These are phyloP conservation scores for Myriosclerotinia scirpicola DNA, from an alignment of 2,329 filamentous ascomycete genomes.

Conservation along the genomic window DNA sequence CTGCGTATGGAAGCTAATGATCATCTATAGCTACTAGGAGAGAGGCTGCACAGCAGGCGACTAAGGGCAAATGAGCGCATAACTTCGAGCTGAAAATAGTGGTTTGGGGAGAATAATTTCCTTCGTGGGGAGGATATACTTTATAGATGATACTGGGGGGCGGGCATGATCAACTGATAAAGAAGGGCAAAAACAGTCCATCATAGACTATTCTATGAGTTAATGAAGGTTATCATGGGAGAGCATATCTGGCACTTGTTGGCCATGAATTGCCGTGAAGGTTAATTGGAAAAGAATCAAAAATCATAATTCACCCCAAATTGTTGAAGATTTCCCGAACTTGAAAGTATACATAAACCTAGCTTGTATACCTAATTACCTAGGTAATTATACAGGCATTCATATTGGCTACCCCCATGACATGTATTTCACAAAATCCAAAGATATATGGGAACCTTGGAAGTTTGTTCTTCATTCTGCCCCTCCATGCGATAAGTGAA, in stretches of 20 bases:
- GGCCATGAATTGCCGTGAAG: neutral
- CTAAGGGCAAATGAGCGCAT: slow-evolving; percentile 48
- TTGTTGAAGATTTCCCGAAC: neutral
- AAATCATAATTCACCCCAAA: neutral
- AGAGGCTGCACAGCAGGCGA: slow-evolving; percentile 52
- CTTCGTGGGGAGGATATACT: neutral
- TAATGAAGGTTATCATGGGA: neutral
- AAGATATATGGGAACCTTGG: neutral
- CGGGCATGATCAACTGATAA: neutral
- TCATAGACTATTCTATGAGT: neutral
- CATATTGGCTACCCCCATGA: neutral
- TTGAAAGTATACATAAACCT: neutral
- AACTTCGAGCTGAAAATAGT: neutral
- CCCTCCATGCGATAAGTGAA: neutral
- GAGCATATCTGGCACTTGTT: neutral
- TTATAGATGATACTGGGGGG: neutral
- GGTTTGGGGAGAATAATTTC: neutral
- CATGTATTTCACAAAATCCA: neutral
- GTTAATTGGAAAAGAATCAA: neutral
- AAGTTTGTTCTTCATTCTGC: neutral
- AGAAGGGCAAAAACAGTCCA: neutral
- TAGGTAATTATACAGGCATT: neutral
- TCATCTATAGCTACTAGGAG: slow-evolving; percentile 33
- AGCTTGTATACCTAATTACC: neutral
- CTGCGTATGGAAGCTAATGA: slow-evolving; percentile 24